phyloP scores from a whole-genome alignment of 2,329 filamentous ascomycete genomes.

The Aspergillus calidoustus region DNA sequence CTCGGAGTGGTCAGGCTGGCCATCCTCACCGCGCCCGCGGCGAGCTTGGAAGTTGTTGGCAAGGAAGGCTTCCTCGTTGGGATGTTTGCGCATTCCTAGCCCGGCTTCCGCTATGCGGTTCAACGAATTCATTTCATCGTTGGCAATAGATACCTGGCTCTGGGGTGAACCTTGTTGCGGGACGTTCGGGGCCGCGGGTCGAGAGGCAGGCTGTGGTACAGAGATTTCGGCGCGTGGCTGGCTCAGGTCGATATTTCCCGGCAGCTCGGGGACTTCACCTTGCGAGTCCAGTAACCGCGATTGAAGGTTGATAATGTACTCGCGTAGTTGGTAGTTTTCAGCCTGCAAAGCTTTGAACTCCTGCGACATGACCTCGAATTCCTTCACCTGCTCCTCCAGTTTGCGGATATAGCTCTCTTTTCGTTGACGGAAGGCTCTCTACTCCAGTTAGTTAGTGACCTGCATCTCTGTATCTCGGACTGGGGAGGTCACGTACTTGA shows the following conservation, averaged over 20 bases:
- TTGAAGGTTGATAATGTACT: slow-evolving; percentile 92
- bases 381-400: slow-evolving; percentile 89
- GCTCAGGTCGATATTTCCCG: slow-evolving; percentile 74
- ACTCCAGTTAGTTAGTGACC: slow-evolving; percentile 25
- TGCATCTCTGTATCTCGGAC: neutral
- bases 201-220: slow-evolving; percentile 31
- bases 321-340: slow-evolving; percentile 88
- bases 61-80: slow-evolving; percentile 44
- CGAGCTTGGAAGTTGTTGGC: slow-evolving; percentile 38
- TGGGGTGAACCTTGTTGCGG: slow-evolving; percentile 35
- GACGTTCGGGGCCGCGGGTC: slow-evolving; percentile 25
- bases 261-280: slow-evolving; percentile 82
- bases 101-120: slow-evolving; percentile 51
- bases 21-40: slow-evolving; percentile 37
- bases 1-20: slow-evolving; percentile 30
- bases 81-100: slow-evolving; percentile 49
- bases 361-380: slow-evolving; percentile 75
- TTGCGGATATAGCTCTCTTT: slow-evolving; percentile 99
- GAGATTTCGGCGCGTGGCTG: slow-evolving; percentile 53
- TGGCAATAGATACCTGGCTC: slow-evolving; percentile 31
- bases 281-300: slow-evolving; percentile 81
- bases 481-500: slow-evolving; percentile 67
- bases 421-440: slow-evolving; percentile 96
- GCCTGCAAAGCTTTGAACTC: slow-evolving; percentile 79
- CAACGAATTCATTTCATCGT: slow-evolving; percentile 47